phyloP scores from a whole-genome alignment of 1,284 basidiomycete genomes.

The Tausonia pullulans region DNA sequence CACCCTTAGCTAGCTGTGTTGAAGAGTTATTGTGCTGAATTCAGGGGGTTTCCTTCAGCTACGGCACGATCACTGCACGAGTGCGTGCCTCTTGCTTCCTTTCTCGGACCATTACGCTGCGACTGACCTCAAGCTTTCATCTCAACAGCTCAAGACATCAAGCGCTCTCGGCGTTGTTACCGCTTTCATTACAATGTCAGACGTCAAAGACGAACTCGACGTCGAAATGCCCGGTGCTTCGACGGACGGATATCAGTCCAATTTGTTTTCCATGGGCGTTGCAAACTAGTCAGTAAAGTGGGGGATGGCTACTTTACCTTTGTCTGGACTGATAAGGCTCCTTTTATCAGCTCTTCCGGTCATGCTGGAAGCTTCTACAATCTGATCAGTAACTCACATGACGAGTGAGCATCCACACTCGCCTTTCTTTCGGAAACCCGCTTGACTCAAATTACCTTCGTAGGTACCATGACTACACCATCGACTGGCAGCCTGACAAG shows the following conservation, averaged over 20 bases:
- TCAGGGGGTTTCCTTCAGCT: slow-evolving; percentile 26
- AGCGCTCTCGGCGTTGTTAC: slow-evolving; percentile 62
- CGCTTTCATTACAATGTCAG: slow-evolving; percentile 74
- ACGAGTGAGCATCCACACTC: neutral
- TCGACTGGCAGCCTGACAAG: slow-evolving; percentile 62
- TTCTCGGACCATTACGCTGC: too few species aligned
- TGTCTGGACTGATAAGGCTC: too few species aligned
- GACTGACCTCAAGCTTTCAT: too few species aligned
- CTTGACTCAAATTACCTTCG: slow-evolving; percentile 39
- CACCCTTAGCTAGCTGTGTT: too few species aligned
- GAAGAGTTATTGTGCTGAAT: too few species aligned
- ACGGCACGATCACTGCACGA: slow-evolving; percentile 60
- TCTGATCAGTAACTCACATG: neutral
- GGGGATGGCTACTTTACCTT: too few species aligned
- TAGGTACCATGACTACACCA: slow-evolving; percentile 59
- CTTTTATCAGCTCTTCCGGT: too few species aligned
- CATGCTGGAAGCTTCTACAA: neutral
- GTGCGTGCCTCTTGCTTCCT: too few species aligned
- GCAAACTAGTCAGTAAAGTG: neutral
- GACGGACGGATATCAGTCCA: neutral
- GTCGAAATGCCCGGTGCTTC: neutral
- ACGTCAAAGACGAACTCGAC: slow-evolving; percentile 45
- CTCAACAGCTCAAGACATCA: slow-evolving; percentile 36
- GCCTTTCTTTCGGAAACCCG: slow-evolving; percentile 40
- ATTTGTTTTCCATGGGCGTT: neutral